Evolutionary conservation across 2,329 filamentous ascomycete genomes (phyloP), one percentile per base, ranked within the genome.

Genomic region (Fusarium dimerum): DNA sequence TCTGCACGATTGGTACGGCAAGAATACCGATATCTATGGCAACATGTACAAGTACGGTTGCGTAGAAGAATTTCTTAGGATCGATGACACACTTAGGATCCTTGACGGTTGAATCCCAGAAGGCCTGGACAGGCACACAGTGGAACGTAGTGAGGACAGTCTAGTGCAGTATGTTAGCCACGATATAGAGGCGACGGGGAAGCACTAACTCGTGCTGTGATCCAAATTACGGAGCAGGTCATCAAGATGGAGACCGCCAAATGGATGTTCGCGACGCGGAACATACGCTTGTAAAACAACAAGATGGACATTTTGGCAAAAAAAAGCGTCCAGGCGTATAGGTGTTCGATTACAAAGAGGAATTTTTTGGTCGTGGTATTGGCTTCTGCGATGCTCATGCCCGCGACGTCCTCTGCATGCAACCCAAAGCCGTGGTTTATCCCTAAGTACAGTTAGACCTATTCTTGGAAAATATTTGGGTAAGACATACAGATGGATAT

Each of bases 221-320:
- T 58, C 68, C 68, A 71, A 5, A 68, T 45, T 5, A 65, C 13
- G 2, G 66, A 66, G n/a, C 56, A 59, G 1, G 39, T 61, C 13
- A 64, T 30, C 2, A 71, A 30, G 5, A 69, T 41, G 0, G 56
- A 51, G 40, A 69, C 62, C 5, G 63, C 52, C 1, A 63, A 17
- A 16, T 59, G 59, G 45, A 65, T 65, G 20, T 63, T 64, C 10
- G 61, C 51, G 13, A 65, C 61, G 2, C 61, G 48, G 32, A 71
- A 71, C 44, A 71, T 57, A 12, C 68, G 64, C 66, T 65, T 69
- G 50, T 71, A 71, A 16, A 71, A 66, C 7, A 43, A 52, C 3
- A 71, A 52, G 6, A 71, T 62, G 1, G 68, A 58, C 1, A 63
- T 32, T 43, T 71, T 71, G 12, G 56, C 63, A 32, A 66, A 66